Evolutionary conservation across 768 basidiomycete species (phyloP).

Genomic region (Hericium rajendrae): DNA sequence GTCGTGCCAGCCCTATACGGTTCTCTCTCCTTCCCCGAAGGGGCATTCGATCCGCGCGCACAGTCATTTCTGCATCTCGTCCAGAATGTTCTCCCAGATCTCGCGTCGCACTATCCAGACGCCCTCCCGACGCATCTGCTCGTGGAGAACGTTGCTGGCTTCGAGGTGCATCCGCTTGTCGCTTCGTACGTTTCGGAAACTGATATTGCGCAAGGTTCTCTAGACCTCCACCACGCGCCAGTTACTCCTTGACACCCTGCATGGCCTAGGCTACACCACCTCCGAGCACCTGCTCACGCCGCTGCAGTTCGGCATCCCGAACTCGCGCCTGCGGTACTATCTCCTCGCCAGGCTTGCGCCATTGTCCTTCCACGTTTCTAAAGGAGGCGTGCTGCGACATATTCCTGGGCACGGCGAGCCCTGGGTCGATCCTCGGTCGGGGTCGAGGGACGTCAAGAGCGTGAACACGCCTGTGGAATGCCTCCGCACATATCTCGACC

Average conservation of each 20-base stretch:
- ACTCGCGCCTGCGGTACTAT: conserved; percentile 76
- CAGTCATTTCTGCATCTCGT: conserved; percentile 68
- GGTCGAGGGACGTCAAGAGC: neutral
- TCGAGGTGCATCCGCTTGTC: conserved; percentile 43
- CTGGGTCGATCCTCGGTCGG: conserved; percentile 33
- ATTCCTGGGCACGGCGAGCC: conserved; percentile 40
- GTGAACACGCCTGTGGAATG: conserved; percentile 1
- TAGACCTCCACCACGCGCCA: conserved; percentile 59
- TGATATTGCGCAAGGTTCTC: neutral
- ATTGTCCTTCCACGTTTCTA: conserved; percentile 23
- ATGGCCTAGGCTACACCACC: conserved; percentile 43
- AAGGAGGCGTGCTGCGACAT: conserved; percentile 32
- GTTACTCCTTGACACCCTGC: conserved; percentile 43
- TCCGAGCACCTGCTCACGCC: conserved; percentile 65
- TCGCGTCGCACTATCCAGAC: conserved; percentile 34
- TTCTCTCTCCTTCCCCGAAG: conserved; percentile 65
- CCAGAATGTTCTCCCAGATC: conserved; percentile 47
- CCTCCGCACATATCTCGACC: conserved; percentile 36
- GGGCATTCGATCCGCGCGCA: conserved; percentile 63
- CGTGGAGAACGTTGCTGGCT: conserved; percentile 77
- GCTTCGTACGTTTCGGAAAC: conserved; percentile 4
- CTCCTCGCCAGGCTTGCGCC: conserved; percentile 45
- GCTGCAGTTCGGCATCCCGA: conserved; percentile 71
- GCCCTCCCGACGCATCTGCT: conserved; percentile 43
- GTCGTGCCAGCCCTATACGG: conserved; percentile 78